These are phyloP conservation scores for Hondaea fermentalgiana DNA, from an alignment of 108 stramenopile genomes.

Conservation along the genomic window DNA sequence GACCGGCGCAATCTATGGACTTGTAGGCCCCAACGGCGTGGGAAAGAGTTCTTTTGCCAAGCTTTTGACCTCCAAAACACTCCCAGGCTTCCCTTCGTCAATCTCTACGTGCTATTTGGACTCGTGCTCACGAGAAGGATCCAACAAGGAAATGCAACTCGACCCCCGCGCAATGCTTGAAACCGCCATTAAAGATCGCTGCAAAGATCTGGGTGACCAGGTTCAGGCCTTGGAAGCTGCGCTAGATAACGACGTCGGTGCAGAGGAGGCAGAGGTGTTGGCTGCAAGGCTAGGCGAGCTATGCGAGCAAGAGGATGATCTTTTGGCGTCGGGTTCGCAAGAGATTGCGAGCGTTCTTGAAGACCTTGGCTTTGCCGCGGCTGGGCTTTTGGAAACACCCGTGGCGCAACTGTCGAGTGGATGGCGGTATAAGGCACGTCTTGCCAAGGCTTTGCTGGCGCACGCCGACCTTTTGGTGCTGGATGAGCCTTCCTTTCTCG, in stretches of 20 bases:
- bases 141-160: neutral
- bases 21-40: neutral
- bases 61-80: neutral
- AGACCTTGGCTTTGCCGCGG: constrained; percentile 33
- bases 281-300: constrained; percentile 27
- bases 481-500: constrained; percentile 64
- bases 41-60: neutral
- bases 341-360: constrained; percentile 31
- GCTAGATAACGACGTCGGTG: neutral
- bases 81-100: neutral
- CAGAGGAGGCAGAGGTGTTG: constrained; percentile 18
- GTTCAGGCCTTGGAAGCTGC: neutral
- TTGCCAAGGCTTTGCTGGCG: constrained; percentile 41
- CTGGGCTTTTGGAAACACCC: constrained; percentile 20
- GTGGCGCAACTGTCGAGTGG: constrained; percentile 42
- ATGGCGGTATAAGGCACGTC: constrained; percentile 57
- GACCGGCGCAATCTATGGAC: neutral
- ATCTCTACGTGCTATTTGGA: neutral
- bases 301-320: constrained; percentile 36
- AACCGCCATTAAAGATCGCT: neutral
- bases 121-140: neutral
- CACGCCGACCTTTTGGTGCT: constrained; percentile 50
- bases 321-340: neutral
- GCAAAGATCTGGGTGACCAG: neutral
- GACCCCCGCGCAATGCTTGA: neutral